Evolutionary conservation across 2,329 filamentous ascomycete genomes (phyloP), one percentile per base, ranked within the genome.

Genomic region (Exophiala dermatitidis): DNA sequence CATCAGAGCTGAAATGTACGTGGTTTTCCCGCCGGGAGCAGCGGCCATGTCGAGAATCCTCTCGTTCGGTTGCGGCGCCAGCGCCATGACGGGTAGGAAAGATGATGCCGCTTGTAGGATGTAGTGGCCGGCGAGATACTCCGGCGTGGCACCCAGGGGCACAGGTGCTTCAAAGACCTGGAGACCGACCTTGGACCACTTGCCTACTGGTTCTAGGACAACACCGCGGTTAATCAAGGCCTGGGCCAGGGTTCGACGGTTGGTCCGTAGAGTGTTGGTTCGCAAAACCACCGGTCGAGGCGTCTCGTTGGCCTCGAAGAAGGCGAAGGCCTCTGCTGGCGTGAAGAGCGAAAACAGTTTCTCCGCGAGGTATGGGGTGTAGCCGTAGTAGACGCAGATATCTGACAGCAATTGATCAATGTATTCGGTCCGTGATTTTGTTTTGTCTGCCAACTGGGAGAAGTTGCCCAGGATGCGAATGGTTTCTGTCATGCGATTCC

Each of bases 291-390:
- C 84, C 3, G 93, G 93, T 48, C 93, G 83, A 9, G 90, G 83
- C 30, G 88, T 90, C 74, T 98, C 93, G 82, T 98, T 98, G 64
- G 91, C 91, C 74, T 98, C 93, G 74, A 98, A 97, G 73, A 98
- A 98, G 50, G 90, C 90, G 63, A 97, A 94, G 0, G 93, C 93
- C 74, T 98, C 93, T 63, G 86, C 84, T 0, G 93, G 88, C 1
- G 90, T 83, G 73, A 98, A 97, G 4, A 98, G 82, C 66, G 86
- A 85, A 74, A 90, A 90, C 10, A 98, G 83, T 77, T 97, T 98
- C 72, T 95, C 88, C 3, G 90, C 93, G n/a, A 98, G 79, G 72
- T 86, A 97, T 36, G 86, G 82, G 2, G 88, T 94, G 76, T 98
- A 98, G 56, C 91, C 90, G 68, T 98, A 98, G 77, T 98, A 98